Evolutionary conservation across 768 basidiomycete genomes (phyloP).

Genomic region (Pisolithus microcarpus): DNA sequence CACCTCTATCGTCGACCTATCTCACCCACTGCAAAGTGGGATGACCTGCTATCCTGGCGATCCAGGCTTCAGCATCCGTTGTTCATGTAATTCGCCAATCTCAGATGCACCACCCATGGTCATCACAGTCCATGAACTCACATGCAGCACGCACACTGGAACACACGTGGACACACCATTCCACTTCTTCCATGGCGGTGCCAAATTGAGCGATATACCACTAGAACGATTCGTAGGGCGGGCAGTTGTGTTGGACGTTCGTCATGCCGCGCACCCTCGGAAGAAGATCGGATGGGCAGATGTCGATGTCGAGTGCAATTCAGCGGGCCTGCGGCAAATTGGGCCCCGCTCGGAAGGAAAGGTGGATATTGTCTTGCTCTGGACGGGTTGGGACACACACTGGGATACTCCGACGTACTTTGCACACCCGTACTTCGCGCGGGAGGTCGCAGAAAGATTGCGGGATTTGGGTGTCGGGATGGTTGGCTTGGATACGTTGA

Average conservation of each 20-base stretch:
- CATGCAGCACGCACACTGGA: conserved; percentile 64
- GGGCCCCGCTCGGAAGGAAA: conserved; percentile 22
- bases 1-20: conserved; percentile 18
- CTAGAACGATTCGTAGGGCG: conserved; percentile 48
- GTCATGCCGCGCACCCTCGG: conserved; percentile 32
- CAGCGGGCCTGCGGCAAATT: conserved; percentile 3
- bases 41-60: conserved; percentile 25
- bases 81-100: conserved; percentile 15
- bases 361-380: conserved; percentile 43
- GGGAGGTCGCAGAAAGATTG: conserved; percentile 45
- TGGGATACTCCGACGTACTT: conserved; percentile 48
- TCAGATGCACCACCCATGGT: conserved; percentile 2
- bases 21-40: conserved; percentile 18
- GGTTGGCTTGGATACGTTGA: conserved; percentile 58
- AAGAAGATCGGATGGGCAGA: conserved; percentile 49
- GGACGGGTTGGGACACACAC: conserved; percentile 60
- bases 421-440: conserved; percentile 58
- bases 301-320: neutral
- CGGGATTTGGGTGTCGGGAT: conserved; percentile 33
- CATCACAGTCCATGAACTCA: conserved; percentile 31
- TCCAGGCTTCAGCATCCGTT: conserved; percentile 14
- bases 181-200: conserved; percentile 57
- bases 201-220: conserved; percentile 51
- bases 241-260: conserved; percentile 50
- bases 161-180: conserved; percentile 77